Percentiles rank a stretch among this genome's conserved stretches.
These are phyloP conservation scores for Auriscalpium vulgare DNA, from an alignment of 768 basidiomycete genomes.

Conservation along the genomic window DNA sequence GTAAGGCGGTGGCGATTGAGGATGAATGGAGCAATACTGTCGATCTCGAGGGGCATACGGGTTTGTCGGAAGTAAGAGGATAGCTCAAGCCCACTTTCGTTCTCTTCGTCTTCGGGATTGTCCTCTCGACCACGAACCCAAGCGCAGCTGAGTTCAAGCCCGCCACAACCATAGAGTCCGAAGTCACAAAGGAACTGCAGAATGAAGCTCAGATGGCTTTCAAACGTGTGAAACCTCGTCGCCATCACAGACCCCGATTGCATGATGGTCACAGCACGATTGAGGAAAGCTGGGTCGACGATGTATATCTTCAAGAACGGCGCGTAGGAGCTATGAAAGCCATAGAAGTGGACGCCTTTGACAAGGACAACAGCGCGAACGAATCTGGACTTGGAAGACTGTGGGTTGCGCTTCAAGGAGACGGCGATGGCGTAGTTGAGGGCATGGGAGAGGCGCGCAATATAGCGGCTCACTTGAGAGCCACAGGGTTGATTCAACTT, in stretches of 20 bases:
- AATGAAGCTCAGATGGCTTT: constrained; percentile 82
- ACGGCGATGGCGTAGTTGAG: constrained; percentile 83
- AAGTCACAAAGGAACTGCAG: constrained; percentile 95
- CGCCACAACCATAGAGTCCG: constrained; percentile 90
- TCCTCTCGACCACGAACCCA: constrained; percentile 43
- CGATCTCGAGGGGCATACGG: constrained; percentile 72
- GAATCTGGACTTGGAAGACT: constrained; percentile 47
- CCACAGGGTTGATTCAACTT: background rate
- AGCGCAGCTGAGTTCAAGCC: constrained; percentile 67
- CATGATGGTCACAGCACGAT: constrained; percentile 66
- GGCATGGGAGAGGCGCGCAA: constrained; percentile 58
- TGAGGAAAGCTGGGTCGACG: constrained; percentile 60
- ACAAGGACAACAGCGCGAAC: constrained; percentile 75
- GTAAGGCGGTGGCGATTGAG: constrained; percentile 67
- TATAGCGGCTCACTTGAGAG: constrained; percentile 63
- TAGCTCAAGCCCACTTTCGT: constrained; percentile 26
- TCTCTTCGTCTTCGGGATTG: constrained; percentile 23
- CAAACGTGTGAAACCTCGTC: constrained; percentile 72
- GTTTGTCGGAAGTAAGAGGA: constrained; percentile 64
- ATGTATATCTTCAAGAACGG: constrained; percentile 87
- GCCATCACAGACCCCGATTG: constrained; percentile 79
- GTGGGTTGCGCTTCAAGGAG: constrained; percentile 67
- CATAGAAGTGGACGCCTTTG: constrained; percentile 95
- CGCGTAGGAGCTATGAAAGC: constrained; percentile 76
- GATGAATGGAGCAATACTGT: constrained; percentile 74